Conservation (phyloP, 192 early-diverging fungal genomes). For the Linnemannia exigua region DNA sequence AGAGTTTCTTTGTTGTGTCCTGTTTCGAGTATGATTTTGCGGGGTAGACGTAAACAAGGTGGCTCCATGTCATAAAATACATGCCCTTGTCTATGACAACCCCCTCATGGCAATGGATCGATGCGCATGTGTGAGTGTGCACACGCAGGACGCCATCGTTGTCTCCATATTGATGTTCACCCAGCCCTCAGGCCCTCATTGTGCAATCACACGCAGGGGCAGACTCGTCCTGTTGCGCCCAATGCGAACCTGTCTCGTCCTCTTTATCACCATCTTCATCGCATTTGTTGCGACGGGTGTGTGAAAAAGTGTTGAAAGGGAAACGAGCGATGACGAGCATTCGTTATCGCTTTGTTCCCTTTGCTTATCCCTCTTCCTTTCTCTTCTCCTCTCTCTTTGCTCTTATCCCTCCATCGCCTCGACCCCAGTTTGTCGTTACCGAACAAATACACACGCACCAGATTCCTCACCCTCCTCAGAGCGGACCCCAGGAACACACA, state of each 20-base stretch:
- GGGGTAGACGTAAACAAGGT: neutral
- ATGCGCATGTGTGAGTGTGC: too few relatives aligned
- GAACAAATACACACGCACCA: neutral
- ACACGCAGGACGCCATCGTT: too few relatives aligned
- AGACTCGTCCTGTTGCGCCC: too few relatives aligned
- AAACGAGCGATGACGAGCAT: neutral
- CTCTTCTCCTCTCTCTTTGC: neutral
- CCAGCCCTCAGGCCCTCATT: too few relatives aligned
- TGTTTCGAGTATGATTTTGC: neutral
- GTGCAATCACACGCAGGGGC: too few relatives aligned
- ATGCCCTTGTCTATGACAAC: neutral
- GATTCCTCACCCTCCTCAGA: neutral
- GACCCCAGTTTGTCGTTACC: neutral
- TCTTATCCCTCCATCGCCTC: neutral
- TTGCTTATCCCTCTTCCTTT: neutral
- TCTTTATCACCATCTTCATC: neutral
- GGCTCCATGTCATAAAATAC: neutral
- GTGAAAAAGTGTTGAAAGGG: neutral
- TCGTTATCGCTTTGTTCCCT: neutral
- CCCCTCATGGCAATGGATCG: too few relatives aligned
- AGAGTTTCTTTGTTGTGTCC: neutral
- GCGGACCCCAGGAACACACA: neutral
- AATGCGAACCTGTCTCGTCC: neutral
- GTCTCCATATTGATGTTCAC: too few relatives aligned
- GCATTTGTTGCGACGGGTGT: neutral